Evolutionary conservation across 1,284 basidiomycete species (phyloP).

Genomic region (Inonotus hispidus): DNA sequence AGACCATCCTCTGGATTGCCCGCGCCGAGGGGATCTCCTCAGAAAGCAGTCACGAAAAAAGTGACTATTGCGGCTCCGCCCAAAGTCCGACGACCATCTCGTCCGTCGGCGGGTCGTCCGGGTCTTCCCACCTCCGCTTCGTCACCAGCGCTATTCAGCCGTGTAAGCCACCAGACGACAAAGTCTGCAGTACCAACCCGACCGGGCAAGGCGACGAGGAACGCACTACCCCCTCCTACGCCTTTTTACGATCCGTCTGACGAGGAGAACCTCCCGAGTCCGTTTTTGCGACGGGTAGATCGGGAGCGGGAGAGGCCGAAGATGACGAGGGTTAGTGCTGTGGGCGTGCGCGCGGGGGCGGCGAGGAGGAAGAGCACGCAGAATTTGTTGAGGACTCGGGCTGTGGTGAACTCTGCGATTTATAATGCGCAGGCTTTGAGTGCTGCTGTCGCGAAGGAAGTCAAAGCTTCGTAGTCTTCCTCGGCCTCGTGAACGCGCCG

Average conservation of each 20-base stretch:
- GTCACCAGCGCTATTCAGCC: constrained; percentile 18
- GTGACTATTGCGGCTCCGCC: constrained; percentile 18
- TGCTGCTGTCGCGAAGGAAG: not conserved
- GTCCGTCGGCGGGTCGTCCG: constrained; percentile 21
- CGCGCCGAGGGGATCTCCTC: not conserved
- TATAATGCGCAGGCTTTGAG: constrained; percentile 19
- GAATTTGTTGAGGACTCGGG: constrained; percentile 52
- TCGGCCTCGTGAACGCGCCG: too few relatives aligned
- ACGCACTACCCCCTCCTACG: constrained; percentile 25
- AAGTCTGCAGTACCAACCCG: constrained; percentile 16
- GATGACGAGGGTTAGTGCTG: constrained; percentile 20
- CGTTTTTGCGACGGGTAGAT: constrained; percentile 64
- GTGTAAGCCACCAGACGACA: constrained; percentile 9
- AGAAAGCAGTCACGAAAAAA: constrained; percentile 10
- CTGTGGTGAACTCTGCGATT: constrained; percentile 51
- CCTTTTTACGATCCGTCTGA: constrained; percentile 63
- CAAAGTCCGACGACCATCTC: constrained; percentile 31
- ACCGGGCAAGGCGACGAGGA: not conserved
- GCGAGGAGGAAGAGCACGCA: constrained; percentile 38
- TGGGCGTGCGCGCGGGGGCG: constrained; percentile 31
- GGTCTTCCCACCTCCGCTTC: constrained; percentile 21
- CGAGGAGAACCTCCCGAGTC: constrained; percentile 80
- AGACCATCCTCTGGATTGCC: constrained; percentile 1
- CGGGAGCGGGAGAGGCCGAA: constrained; percentile 26
- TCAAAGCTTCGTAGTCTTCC: constrained; percentile 5